Evolutionary conservation across 139 green algal species (phyloP).

Genomic region (Haematococcus sp.): DNA sequence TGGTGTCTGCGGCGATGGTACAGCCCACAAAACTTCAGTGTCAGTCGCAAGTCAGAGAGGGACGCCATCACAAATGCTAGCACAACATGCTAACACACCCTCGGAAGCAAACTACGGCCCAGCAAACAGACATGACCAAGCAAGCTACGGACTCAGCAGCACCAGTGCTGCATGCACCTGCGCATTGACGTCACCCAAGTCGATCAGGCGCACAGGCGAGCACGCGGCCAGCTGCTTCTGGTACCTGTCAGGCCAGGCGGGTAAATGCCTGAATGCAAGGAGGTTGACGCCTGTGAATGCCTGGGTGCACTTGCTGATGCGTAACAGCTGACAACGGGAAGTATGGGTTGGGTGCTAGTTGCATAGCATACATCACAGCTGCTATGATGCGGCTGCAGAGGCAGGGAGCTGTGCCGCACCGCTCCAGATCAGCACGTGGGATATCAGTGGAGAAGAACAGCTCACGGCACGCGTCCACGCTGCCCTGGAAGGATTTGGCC

Average conservation of each 20-base stretch:
- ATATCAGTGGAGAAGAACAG: constrained; percentile 74
- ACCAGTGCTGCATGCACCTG: constrained; percentile 27
- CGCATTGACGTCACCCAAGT: constrained; percentile 51
- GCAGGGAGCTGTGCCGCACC: not conserved
- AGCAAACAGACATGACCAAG: not conserved
- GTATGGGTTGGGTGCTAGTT: too few relatives aligned
- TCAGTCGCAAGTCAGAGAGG: too few relatives aligned
- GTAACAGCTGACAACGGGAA: not conserved
- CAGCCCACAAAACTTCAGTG: too few relatives aligned
- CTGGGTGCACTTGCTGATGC: not conserved
- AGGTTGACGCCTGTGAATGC: not conserved
- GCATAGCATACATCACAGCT: too few relatives aligned
- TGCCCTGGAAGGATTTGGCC: constrained; percentile 52
- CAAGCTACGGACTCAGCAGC: too few relatives aligned
- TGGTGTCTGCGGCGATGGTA: constrained; percentile 34
- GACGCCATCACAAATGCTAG: not conserved
- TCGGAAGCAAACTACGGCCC: too few relatives aligned
- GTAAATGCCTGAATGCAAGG: too few relatives aligned
- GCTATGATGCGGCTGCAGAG: too few relatives aligned
- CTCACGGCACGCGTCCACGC: constrained; percentile 40
- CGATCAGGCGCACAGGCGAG: constrained; percentile 49
- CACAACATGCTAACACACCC: not conserved
- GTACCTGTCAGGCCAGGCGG: constrained; percentile 34
- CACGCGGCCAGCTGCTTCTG: constrained; percentile 50
- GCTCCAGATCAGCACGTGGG: constrained; percentile 46